Percentiles rank a stretch among this genome's conserved stretches.
phyloP scores from a whole-genome alignment of 495 filamentous ascomycete species.

The Neurospora hispaniola region DNA sequence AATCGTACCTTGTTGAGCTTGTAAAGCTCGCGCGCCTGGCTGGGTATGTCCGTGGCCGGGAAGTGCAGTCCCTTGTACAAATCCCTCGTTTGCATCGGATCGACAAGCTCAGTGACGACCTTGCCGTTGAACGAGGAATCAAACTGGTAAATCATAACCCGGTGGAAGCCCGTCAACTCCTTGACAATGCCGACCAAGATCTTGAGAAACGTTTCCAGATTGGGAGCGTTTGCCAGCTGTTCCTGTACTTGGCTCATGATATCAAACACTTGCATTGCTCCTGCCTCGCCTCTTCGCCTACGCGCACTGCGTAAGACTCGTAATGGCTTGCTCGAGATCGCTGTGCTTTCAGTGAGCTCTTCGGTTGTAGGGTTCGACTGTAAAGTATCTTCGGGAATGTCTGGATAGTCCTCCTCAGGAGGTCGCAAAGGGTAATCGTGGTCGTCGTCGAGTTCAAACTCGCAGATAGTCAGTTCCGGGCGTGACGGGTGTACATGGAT shows the following conservation, averaged over 20 bases:
- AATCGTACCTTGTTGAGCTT: constrained; percentile 71
- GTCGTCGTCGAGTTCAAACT: constrained; percentile 88
- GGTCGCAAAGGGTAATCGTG: constrained; percentile 55
- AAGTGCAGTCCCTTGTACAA: constrained; percentile 87
- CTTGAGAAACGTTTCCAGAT: constrained; percentile 58
- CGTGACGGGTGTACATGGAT: constrained; percentile 61
- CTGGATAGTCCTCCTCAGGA: constrained; percentile 42
- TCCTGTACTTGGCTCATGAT: constrained; percentile 83
- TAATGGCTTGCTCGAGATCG: constrained; percentile 64
- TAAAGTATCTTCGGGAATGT: constrained; percentile 64
- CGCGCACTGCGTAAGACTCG: constrained; percentile 69
- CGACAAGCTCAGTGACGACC: constrained; percentile 80
- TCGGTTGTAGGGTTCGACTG: constrained; percentile 55
- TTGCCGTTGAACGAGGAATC: constrained; percentile 72
- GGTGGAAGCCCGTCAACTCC: constrained; percentile 85
- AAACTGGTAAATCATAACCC: constrained; percentile 91
- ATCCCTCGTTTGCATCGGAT: constrained; percentile 69
- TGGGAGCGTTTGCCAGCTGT: constrained; percentile 58
- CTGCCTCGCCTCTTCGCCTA: constrained; percentile 69
- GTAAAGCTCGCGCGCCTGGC: constrained; percentile 74
- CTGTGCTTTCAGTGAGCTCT: constrained; percentile 63
- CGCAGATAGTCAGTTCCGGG: constrained; percentile 69
- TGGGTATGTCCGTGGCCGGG: constrained; percentile 83
- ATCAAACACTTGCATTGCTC: constrained; percentile 89
- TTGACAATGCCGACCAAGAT: constrained; percentile 70